Percentiles rank a stretch among this genome's conserved stretches.
phyloP scores from a whole-genome alignment of 805 yeast species.

The Saccharomycopsis fermentans region DNA sequence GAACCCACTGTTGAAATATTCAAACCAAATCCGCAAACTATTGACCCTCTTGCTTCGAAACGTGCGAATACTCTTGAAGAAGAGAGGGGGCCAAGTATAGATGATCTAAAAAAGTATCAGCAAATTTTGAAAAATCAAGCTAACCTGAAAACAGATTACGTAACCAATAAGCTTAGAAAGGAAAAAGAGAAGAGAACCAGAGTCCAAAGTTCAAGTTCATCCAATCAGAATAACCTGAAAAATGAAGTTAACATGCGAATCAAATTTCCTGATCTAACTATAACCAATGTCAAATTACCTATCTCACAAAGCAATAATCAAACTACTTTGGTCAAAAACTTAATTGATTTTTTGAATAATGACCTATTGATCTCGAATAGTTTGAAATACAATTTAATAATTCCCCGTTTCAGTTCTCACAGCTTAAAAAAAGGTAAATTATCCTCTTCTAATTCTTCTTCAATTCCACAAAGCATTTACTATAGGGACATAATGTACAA shows the following conservation, averaged over 20 bases:
- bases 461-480: slow-evolving; percentile 14
- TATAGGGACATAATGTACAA: slow-evolving; percentile 22
- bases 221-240: slow-evolving; percentile 18
- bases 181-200: slow-evolving; percentile 1
- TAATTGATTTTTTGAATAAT: slow-evolving; percentile 20
- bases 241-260: slow-evolving; percentile 24
- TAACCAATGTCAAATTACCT: slow-evolving; percentile 23
- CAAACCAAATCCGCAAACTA: slow-evolving; percentile 3
- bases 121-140: slow-evolving; percentile 25
- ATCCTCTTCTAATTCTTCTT: slow-evolving; percentile 8
- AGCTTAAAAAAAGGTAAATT: slow-evolving; percentile 5
- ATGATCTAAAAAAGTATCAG: slow-evolving; percentile 28
- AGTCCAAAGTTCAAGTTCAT: background rate
- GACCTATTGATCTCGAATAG: slow-evolving; percentile 19
- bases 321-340: slow-evolving; percentile 22
- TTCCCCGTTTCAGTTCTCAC: slow-evolving; percentile 9
- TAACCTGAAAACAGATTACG: slow-evolving; percentile 18
- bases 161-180: slow-evolving; percentile 14
- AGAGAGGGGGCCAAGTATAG: slow-evolving; percentile 26
- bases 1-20: slow-evolving; percentile 1
- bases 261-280: slow-evolving; percentile 27
- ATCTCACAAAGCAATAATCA: slow-evolving; percentile 8
- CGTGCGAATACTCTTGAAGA: slow-evolving; percentile 20
- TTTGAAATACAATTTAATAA: slow-evolving; percentile 13
- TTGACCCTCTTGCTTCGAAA: background rate